A percentile compares a stretch with the other conserved stretches of the same genome.
phyloP scores from a whole-genome alignment of 1,139 yeast genomes.

The Schizosaccharomyces versatilis region DNA sequence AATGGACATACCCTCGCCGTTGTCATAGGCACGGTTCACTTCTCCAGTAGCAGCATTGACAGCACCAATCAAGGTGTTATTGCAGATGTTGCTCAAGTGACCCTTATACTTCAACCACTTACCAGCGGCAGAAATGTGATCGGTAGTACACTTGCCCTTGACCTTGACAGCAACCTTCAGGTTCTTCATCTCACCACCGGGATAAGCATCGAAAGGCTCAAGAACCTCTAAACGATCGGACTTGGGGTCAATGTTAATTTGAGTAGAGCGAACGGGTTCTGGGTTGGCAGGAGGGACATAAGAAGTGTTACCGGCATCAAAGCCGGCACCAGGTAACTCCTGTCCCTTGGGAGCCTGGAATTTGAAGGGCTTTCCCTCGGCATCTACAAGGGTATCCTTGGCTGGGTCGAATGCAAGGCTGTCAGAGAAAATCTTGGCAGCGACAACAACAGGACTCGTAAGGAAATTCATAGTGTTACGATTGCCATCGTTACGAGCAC shows the following conservation, averaged over 20 bases:
- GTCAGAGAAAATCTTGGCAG: conserved; percentile 89
- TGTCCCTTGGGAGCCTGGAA: conserved; percentile 62
- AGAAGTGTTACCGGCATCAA: conserved; percentile 48
- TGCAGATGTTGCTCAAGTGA: conserved; percentile 80
- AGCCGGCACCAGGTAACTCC: conserved; percentile 64
- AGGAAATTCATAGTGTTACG: conserved; percentile 89
- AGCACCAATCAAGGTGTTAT: conserved; percentile 91
- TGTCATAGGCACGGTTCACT: conserved; percentile 72
- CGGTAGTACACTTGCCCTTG: conserved; percentile 95
- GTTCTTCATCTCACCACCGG: conserved; percentile 48
- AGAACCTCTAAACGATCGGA: conserved; percentile 65
- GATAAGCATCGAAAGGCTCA: conserved; percentile 75
- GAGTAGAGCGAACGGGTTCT: conserved; percentile 49
- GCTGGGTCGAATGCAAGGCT: conserved; percentile 73
- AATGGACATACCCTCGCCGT: conserved; percentile 47
- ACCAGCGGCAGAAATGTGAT: conserved; percentile 96
- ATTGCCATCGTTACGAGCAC: conserved; percentile 94
- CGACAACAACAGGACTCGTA: conserved; percentile 90
- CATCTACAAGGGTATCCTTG: conserved; percentile 45
- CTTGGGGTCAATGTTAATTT: conserved; percentile 51
- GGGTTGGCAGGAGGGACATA: conserved; percentile 54
- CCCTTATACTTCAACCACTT: conserved; percentile 98
- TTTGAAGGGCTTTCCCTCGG: conserved; percentile 46
- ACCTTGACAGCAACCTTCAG: conserved; percentile 67
- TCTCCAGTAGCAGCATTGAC: conserved; percentile 92